A percentile compares a stretch with the other conserved stretches of the same genome.
phyloP scores from a whole-genome alignment of 768 basidiomycete genomes.

The Suillus decipiens region DNA sequence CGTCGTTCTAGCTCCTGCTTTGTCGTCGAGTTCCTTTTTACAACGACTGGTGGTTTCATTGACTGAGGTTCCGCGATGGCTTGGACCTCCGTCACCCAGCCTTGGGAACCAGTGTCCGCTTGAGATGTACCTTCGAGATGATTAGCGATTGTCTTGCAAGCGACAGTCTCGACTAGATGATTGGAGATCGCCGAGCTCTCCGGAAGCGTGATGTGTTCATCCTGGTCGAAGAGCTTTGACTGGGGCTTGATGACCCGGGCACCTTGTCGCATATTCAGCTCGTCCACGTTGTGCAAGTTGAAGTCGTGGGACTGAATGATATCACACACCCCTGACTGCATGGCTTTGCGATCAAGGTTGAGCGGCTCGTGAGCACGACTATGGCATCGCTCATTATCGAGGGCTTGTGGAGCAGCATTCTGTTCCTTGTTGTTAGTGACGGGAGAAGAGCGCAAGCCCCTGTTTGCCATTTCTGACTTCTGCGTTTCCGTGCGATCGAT shows the following conservation, averaged over 20 bases:
- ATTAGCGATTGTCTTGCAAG: background rate
- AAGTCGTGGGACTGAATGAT: background rate
- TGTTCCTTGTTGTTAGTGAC: background rate
- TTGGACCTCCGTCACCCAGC: background rate
- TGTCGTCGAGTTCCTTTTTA: background rate
- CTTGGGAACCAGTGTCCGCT: background rate
- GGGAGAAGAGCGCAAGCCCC: background rate
- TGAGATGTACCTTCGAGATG: background rate
- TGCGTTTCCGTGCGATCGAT: background rate
- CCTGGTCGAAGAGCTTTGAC: background rate
- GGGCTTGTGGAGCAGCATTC: background rate
- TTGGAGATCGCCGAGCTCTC: background rate
- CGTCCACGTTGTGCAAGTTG: background rate
- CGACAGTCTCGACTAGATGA: background rate
- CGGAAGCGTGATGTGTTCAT: background rate
- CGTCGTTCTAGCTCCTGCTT: background rate
- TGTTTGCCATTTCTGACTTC: background rate
- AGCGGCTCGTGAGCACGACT: background rate
- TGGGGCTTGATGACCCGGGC: slow-evolving; percentile 1
- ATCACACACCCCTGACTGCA: background rate
- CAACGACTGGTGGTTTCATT: background rate
- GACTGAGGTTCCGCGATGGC: background rate
- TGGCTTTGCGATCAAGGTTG: background rate
- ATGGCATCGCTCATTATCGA: background rate
- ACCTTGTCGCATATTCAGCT: background rate